Conservation (phyloP, 2,329 filamentous ascomycete species). For the Pestalotiopsis sp. region DNA sequence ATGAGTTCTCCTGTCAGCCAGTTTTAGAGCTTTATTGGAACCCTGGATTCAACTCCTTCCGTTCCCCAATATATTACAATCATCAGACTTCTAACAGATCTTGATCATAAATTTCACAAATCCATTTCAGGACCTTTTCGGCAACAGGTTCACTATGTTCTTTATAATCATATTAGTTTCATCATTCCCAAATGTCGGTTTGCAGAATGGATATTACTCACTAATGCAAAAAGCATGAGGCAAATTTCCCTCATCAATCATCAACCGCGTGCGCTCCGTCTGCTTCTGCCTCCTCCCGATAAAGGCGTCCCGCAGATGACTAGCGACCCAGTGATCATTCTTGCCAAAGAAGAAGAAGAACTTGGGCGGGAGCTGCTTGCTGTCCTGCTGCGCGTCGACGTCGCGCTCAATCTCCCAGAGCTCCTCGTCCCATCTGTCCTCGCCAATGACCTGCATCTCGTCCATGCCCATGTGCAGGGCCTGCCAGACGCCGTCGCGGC, state of each 20-base stretch:
- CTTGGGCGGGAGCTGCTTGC: constrained; percentile 37
- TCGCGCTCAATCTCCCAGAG: constrained; percentile 55
- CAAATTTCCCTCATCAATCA: constrained; percentile 57
- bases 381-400: constrained; percentile 20
- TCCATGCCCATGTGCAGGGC: constrained; percentile 60
- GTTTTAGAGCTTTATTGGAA: too few relatives aligned
- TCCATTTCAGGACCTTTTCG: constrained; percentile 49
- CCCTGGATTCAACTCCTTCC: constrained; percentile 23
- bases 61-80: constrained; percentile 13
- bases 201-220: constrained; percentile 31
- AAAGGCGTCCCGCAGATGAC: constrained; percentile 57
- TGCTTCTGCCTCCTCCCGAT: constrained; percentile 43
- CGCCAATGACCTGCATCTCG: constrained; percentile 61
- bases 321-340: constrained; percentile 65
- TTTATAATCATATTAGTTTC: constrained; percentile 19
- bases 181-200: not conserved
- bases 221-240: constrained; percentile 65
- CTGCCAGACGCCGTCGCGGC: constrained; percentile 61
- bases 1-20: too few relatives aligned
- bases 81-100: not conserved
- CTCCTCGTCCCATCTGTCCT: constrained; percentile 61
- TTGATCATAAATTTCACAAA: constrained; percentile 50
- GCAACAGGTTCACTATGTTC: constrained; percentile 52
- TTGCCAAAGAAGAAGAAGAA: constrained; percentile 64
- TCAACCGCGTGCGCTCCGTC: constrained; percentile 45